Evolutionary conservation across 2,329 filamentous ascomycete species (phyloP).

Genomic region (Penicillium sp.): DNA sequence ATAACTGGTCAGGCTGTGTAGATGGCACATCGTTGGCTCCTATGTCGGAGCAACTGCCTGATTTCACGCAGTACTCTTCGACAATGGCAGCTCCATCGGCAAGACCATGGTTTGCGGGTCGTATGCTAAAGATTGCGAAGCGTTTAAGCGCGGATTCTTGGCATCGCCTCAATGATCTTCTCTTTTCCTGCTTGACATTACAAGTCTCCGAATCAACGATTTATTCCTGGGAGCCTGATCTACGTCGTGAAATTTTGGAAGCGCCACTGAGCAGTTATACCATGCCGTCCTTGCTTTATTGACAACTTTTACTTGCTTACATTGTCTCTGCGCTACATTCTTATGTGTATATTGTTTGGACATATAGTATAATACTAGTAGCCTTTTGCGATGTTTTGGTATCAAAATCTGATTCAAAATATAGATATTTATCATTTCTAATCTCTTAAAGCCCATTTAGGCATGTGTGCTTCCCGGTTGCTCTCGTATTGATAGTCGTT

Average conservation of each 20-base stretch:
- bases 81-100: slow-evolving; percentile 29
- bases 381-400: no score
- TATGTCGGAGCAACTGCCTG: slow-evolving; percentile 12
- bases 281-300: slow-evolving; percentile 28
- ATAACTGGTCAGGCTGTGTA: slow-evolving; percentile 1
- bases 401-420: no score
- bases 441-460: no score
- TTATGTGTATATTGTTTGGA: no score
- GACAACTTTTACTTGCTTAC: background rate
- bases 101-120: slow-evolving; percentile 45
- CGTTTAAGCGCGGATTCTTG: slow-evolving; percentile 39
- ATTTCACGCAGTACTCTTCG: slow-evolving; percentile 35
- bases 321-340: no score
- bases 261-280: slow-evolving; percentile 42
- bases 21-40: background rate
- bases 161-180: slow-evolving; percentile 40
- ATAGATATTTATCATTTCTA: no score
- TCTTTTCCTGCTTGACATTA: slow-evolving; percentile 42
- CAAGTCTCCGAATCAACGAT: slow-evolving; percentile 26
- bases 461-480: no score
- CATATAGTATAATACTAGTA: no score
- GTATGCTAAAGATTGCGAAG: slow-evolving; percentile 47
- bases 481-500: no score
- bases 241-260: slow-evolving; percentile 42
- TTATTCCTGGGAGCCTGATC: slow-evolving; percentile 34